These are phyloP conservation scores for Prunus yedoensis DNA, from an alignment of 331 rosid genomes.

Conservation along the genomic window DNA sequence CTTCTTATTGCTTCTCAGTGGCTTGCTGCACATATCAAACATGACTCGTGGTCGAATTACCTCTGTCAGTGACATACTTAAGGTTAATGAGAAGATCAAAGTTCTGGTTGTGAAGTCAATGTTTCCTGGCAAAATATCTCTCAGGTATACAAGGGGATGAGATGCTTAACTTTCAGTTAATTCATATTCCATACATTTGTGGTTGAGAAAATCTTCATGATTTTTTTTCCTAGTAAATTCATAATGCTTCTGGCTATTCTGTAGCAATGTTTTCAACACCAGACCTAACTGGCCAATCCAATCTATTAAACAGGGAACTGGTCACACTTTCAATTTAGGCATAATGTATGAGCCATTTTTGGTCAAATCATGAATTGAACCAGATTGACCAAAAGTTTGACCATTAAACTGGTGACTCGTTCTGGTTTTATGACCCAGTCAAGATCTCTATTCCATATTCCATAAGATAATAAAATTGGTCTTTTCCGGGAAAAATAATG, in stretches of 20 bases:
- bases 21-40: conserved; percentile 85
- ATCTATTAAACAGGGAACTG: background rate
- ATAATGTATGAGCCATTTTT: background rate
- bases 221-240: background rate
- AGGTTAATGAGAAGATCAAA: conserved; percentile 65
- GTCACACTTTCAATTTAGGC: background rate
- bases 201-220: background rate
- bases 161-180: conserved; percentile 4
- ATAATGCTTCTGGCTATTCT: background rate
- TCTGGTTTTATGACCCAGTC: background rate
- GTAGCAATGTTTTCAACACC: no score
- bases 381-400: background rate
- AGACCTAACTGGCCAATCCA: background rate
- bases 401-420: background rate
- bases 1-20: conserved; percentile 49
- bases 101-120: conserved; percentile 78
- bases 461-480: background rate
- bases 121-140: conserved; percentile 77
- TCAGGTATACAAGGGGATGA: conserved; percentile 49
- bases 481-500: background rate
- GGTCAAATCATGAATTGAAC: background rate
- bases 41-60: conserved; percentile 55
- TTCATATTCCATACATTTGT: background rate
- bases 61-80: conserved; percentile 63
- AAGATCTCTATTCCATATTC: background rate